Conservation (phyloP, 805 yeast genomes). For the Candida maris region DNA sequence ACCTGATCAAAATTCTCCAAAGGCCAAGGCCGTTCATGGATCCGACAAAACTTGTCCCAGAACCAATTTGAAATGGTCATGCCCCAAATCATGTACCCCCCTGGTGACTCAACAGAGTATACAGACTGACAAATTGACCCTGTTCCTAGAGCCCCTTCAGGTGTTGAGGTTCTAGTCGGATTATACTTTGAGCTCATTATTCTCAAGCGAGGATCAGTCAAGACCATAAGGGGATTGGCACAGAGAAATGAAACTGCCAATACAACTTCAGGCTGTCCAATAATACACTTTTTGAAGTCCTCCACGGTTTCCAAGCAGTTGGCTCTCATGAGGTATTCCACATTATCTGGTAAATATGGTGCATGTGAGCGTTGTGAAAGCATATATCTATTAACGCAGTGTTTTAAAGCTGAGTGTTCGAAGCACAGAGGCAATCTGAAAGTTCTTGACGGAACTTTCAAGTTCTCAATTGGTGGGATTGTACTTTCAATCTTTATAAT, state of each 20-base stretch:
- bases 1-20: constrained; percentile 90
- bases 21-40: constrained; percentile 74
- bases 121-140: constrained; percentile 99
- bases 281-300: constrained; percentile 77
- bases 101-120: constrained; percentile 96
- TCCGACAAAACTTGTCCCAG: constrained; percentile 60
- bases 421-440: constrained; percentile 91
- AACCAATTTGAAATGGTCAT: constrained; percentile 98
- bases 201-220: constrained; percentile 93
- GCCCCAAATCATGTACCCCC: constrained; percentile 96
- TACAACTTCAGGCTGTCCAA: constrained; percentile 84
- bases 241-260: constrained; percentile 96
- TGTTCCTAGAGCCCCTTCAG: constrained; percentile 94
- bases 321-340: constrained; percentile 86
- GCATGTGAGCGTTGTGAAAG: constrained; percentile 92
- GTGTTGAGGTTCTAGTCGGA: constrained; percentile 93
- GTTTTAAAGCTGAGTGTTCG: constrained; percentile 83
- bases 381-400: constrained; percentile 83
- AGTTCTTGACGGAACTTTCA: constrained; percentile 82
- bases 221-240: constrained; percentile 98
- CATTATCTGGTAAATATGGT: constrained; percentile 97
- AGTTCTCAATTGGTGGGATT: constrained; percentile 65
- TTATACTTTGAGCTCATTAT: constrained; percentile 90
- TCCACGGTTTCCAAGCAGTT: constrained; percentile 74
- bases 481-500: constrained; percentile 71